Base-by-base conservation (phyloP, 345 rosid genomes). In the Trapa bicornis region DNA sequence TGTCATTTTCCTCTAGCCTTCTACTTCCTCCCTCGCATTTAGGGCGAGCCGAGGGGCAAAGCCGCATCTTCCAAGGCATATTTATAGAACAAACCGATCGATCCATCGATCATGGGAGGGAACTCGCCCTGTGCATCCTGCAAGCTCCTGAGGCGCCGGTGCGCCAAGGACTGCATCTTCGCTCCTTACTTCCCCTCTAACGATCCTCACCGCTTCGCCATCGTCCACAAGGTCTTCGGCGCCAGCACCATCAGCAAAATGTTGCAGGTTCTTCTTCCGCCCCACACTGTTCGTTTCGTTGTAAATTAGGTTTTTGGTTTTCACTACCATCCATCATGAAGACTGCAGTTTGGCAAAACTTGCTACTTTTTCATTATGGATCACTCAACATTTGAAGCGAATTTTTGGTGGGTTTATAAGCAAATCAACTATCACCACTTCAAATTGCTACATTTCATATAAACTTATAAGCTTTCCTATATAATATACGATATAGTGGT, bases 211-310 rank as follows among this genome's bases (percentile, higher is more conserved):
- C 72, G 72, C 16, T 73, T 73, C 42, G 76, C 76, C 72, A 68
- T 73, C 36, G 76, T 73, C 50, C 76, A 73, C 69, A 73, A 68
- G 76, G 76, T 73, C 58, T 73, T 73, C 33, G 76, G 76, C 29
- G 76, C 76, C 12, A 73, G 76, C 72, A 73, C 68, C 39, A 61
- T 73, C 65, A 73, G 69, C 72, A 73, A 73, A 73, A 73, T 73
- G 76, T 47, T 73, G 65, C 76, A 68, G 76, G 76, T 73, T 37
- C 17, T 45, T 33, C 73, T 16, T 45, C 1, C 57, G 11, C 61
- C 32, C 47, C 65, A 37, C 53, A 22, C 41, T 22, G 29, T 22
- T 22, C 29, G 29, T 22, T 22, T 22, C 29, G 29, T 22, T 22
- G 29, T 22, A 22, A 22, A 22, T 22, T 22, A 22, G 29, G 29